Conservation (phyloP, 768 basidiomycete species). For the Astraeus odoratus region DNA sequence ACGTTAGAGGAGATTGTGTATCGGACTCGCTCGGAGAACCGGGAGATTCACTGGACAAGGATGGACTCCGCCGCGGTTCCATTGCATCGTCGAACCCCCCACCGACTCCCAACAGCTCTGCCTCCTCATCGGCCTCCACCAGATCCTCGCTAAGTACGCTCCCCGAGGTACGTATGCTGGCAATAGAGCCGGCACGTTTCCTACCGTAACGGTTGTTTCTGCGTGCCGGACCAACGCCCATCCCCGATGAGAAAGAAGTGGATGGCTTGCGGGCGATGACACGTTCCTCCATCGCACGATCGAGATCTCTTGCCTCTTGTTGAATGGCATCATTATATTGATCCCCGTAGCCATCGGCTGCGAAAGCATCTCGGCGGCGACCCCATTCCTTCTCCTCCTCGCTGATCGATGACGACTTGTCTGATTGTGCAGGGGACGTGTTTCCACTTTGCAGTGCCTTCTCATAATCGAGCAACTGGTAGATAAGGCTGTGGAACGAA, state of each 20-base stretch:
- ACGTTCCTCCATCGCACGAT: slow-evolving; percentile 85
- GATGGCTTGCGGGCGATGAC: slow-evolving; percentile 69
- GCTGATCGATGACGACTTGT: slow-evolving; percentile 43
- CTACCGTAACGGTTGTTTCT: slow-evolving; percentile 60
- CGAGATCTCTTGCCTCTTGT: slow-evolving; percentile 76
- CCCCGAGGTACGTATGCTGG: slow-evolving; percentile 59
- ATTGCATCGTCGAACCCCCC: slow-evolving; percentile 48
- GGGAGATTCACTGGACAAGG: slow-evolving; percentile 28
- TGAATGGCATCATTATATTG: slow-evolving; percentile 51
- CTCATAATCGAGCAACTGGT: slow-evolving; percentile 90
- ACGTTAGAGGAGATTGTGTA: slow-evolving; percentile 15
- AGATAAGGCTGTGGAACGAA: slow-evolving; percentile 62
- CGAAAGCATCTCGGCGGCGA: slow-evolving; percentile 51
- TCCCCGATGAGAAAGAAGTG: slow-evolving; percentile 53
- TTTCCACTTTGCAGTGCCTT: slow-evolving; percentile 53
- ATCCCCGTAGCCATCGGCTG: slow-evolving; percentile 38
- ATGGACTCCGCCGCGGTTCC: slow-evolving; percentile 28
- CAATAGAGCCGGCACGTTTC: slow-evolving; percentile 67
- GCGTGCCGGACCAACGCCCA: slow-evolving; percentile 66
- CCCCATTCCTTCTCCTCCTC: slow-evolving; percentile 81
- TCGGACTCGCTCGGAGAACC: slow-evolving; percentile 29
- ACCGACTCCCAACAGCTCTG: slow-evolving; percentile 61
- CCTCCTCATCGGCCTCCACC: slow-evolving; percentile 77
- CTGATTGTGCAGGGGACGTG: slow-evolving; percentile 46
- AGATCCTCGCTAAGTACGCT: slow-evolving; percentile 76